These are phyloP conservation scores for Allantophomopsis cytisporea DNA, from an alignment of 2,329 filamentous ascomycete genomes.

Conservation along the genomic window DNA sequence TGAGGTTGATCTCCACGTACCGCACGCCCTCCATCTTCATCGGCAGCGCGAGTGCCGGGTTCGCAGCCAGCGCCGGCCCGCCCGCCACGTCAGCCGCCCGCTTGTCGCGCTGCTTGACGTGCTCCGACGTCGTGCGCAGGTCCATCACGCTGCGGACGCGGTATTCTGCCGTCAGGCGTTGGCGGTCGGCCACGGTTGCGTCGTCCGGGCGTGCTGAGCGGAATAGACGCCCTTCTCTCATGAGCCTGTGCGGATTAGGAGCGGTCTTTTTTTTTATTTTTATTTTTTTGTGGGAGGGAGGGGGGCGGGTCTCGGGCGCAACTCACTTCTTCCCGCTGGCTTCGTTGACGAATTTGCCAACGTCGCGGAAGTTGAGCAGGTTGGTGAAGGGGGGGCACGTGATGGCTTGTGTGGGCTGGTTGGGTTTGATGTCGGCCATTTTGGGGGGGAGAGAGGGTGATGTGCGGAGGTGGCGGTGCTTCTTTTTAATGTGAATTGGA, in stretches of 20 bases:
- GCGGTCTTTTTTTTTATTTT: no score
- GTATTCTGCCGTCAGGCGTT: conserved; percentile 41
- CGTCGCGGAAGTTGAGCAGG: conserved; percentile 67
- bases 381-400: conserved; percentile 29
- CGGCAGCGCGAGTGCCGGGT: conserved; percentile 36
- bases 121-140: conserved; percentile 61
- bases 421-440: conserved; percentile 2
- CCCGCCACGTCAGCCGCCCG: conserved; percentile 30
- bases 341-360: conserved; percentile 52
- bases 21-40: conserved; percentile 47
- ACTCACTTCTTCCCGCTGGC: conserved; percentile 35
- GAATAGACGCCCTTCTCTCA: conserved; percentile 52
- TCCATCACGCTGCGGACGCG: conserved; percentile 64
- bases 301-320: neutral
- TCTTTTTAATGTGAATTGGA: no score
- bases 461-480: neutral
- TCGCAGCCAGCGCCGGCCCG: conserved; percentile 31
- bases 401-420: conserved; percentile 9
- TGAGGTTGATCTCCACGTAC: conserved; percentile 60
- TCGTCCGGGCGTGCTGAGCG: conserved; percentile 60
- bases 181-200: conserved; percentile 51
- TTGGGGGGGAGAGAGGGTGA: no score
- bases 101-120: conserved; percentile 53
- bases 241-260: conserved; percentile 16
- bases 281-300: neutral